Evolutionary conservation across 495 filamentous ascomycete genomes (phyloP), one percentile per base, ranked within the genome.

Genomic region (Mycothermus thermophilus): DNA sequence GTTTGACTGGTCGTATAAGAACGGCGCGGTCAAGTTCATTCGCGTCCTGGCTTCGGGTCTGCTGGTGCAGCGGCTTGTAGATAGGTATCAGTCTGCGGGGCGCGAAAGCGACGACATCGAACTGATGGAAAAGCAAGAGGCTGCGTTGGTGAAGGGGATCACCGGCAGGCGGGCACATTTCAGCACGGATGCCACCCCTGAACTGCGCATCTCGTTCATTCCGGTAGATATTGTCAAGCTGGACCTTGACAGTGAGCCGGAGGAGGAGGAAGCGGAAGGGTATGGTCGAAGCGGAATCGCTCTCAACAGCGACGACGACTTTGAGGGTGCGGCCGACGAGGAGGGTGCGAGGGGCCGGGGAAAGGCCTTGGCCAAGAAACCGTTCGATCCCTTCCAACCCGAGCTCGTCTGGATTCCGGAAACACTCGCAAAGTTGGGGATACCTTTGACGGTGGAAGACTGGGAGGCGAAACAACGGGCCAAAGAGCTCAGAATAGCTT

Each of bases 21-120:
- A 64, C 26, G 92, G 88, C 0, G 86, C 88, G 3, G 72, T 77
- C 38, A 93, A 94, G 44, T 79, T 92, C 34, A 80, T 93, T 28
- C 70, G 76, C 18, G 77, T 79, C 24, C 57, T 97, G 17, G 83
- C 86, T 1, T 82, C 86, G 12, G 78, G 80, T 21, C 57, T 94
- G 5, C 55, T 95, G 27, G 67, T 77, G 1, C 69, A 75, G 30
- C 68, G 70, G 39, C 62, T 94, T 17, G 63, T 74, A 9, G 30
- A 51, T 12, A 56, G 51, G n/a, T 50, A 48, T 15, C 31, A 38
- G 7, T 28, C 44, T n/a, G 21, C 38, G 14, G 43, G 41, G 3
- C 27, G 20, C 2, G 32, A 48, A 4, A 47, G 53, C 17, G 46
- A 57, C 0, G 64, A 68, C 23, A 45, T 61, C 25, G 42, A 72